Conservation (phyloP, 78 protist genomes). For the Chrysochromulina tobinii region DNA sequence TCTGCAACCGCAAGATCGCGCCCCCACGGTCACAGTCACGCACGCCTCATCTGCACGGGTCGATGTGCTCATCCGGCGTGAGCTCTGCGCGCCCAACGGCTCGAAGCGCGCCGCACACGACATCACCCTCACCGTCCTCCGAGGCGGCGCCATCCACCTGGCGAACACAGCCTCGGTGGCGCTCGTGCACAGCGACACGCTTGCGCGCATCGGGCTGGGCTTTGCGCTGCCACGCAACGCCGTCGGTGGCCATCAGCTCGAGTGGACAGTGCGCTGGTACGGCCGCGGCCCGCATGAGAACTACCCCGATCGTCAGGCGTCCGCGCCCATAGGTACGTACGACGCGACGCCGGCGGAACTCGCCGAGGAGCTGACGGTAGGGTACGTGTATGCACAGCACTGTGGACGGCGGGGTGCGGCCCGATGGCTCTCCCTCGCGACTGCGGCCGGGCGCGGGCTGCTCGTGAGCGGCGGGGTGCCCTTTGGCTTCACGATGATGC, state of each 20-base stretch:
- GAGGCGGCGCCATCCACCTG: too few species aligned
- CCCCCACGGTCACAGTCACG: too few species aligned
- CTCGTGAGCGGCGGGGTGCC: background rate
- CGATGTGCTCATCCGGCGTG: too few species aligned
- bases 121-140: too few species aligned
- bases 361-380: background rate
- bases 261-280: background rate
- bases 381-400: background rate
- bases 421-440: background rate
- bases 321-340: background rate
- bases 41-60: too few species aligned
- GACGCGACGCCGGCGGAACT: background rate
- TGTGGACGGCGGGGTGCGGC: background rate
- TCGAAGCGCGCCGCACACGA: too few species aligned
- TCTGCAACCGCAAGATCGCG: too few species aligned
- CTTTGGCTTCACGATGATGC: background rate
- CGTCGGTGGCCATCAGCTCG: background rate
- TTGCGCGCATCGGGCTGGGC: background rate
- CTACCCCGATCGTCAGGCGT: constrained; percentile 4
- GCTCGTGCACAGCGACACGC: too few species aligned
- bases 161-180: too few species aligned
- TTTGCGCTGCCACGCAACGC: background rate
- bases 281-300: constrained; percentile 42
- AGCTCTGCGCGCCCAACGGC: too few species aligned
- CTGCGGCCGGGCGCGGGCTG: background rate